Percentiles rank a stretch among this genome's conserved stretches.
phyloP scores from a whole-genome alignment of 805 yeast species.

The Wickerhamomyces canadensis region DNA sequence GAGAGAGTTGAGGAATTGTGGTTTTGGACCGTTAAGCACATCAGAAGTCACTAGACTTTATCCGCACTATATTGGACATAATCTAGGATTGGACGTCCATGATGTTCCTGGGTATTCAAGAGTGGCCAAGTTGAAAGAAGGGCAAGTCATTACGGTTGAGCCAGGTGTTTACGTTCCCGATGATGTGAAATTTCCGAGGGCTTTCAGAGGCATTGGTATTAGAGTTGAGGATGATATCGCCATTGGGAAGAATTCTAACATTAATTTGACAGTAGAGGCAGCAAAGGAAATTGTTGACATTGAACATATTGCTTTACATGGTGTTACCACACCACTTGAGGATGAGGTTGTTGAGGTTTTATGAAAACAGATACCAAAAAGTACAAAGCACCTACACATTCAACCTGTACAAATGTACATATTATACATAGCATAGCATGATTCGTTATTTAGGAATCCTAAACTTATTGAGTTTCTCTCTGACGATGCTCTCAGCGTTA shows the following conservation, averaged over 20 bases:
- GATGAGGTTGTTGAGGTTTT: slow-evolving; percentile 34
- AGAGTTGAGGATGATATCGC: slow-evolving; percentile 94
- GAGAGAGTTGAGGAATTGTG: slow-evolving; percentile 64
- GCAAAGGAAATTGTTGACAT: slow-evolving; percentile 82
- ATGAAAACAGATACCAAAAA: background rate
- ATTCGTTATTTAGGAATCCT: no score
- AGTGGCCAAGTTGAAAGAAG: slow-evolving; percentile 44
- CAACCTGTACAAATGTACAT: no score
- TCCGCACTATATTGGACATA: slow-evolving; percentile 96
- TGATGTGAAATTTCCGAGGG: slow-evolving; percentile 62
- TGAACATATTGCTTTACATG: slow-evolving; percentile 59
- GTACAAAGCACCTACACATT: no score
- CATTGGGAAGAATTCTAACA: slow-evolving; percentile 55
- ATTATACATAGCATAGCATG: no score
- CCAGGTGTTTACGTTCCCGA: slow-evolving; percentile 93
- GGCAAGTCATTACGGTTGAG: slow-evolving; percentile 90
- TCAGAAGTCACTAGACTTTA: slow-evolving; percentile 56
- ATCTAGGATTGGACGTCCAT: slow-evolving; percentile 88
- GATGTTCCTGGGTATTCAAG: slow-evolving; percentile 68
- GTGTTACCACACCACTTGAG: slow-evolving; percentile 45
- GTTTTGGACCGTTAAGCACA: slow-evolving; percentile 48
- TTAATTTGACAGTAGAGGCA: slow-evolving; percentile 72
- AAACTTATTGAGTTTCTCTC: slow-evolving; percentile 4
- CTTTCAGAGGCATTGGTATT: slow-evolving; percentile 84
- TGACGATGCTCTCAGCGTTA: slow-evolving; percentile 10